Base-by-base conservation (phyloP, 2,329 filamentous ascomycete genomes). In the Pseudogymnoascus sp. region DNA sequence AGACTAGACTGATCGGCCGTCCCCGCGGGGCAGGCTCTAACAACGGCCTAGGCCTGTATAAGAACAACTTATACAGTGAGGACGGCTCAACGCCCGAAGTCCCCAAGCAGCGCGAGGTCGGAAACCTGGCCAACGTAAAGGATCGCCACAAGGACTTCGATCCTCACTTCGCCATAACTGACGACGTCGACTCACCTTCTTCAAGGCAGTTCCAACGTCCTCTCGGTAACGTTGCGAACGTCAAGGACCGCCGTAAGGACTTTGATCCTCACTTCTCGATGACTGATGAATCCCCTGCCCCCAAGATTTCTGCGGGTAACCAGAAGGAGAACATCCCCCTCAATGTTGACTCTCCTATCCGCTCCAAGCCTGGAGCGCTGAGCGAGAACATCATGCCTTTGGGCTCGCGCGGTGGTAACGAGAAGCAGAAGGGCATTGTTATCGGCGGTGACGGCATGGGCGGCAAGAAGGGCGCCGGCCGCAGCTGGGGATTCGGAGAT, bases 111-210 rank as follows among this genome's bases (percentile, higher is more conserved):
- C 72, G 64, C 19, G 77, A 87, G 9, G 80, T 90, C 10, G 83
- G 82, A 59, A 85, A 87, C 69, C 85, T 90, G 63, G 89, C 88
- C 26, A 91, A 93, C 75, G 81, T 87, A 64, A 85, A 87, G 71
- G 84, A 88, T 74, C 88, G 90, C 63, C 82, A 80, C 71, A 91
- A 93, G 75, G 85, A 90, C 73, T 93, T 96, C 69, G 86, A 87
- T 59, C 76, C 86, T 19, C 90, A 96, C 70, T 96, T 92, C 79
- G 80, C 81, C 61, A 87, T 96, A 78, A 80, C 82, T 6, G 91
- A 96, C 72, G 79, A 85, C 10, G 13, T 26, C 4, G 9, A 38
- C 42, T 85, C 85, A 65, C 84, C 86, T 35, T 77, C 77, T 9
- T 74, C 74, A 78, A 79, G 62, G 70, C 62, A 69, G 29, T 10